Evolutionary conservation across 192 early-diverging fungal genomes (phyloP).

Genomic region (Lunasporangiospora selenospora): DNA sequence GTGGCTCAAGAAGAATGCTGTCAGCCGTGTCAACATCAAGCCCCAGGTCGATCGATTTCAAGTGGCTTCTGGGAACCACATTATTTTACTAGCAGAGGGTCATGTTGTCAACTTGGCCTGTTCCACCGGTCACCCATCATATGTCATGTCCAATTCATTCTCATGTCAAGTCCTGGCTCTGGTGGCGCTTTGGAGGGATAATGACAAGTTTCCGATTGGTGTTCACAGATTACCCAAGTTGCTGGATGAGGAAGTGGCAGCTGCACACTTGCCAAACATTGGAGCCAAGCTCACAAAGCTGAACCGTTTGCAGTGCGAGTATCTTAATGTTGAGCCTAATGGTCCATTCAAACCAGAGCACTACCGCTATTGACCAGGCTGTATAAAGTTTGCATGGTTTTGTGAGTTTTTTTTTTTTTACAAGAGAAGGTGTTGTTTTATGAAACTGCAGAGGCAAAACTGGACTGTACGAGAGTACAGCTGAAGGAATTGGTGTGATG

Average conservation of each 20-base stretch:
- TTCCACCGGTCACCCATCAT: constrained; percentile 98
- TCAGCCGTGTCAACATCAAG: constrained; percentile 93
- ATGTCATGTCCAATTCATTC: constrained; percentile 99
- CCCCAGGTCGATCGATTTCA: constrained; percentile 97
- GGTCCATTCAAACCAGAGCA: constrained; percentile 97
- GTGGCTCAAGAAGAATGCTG: constrained; percentile 97
- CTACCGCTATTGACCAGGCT: constrained; percentile 84
- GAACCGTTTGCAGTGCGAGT: constrained; percentile 6
- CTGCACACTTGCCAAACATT: constrained; percentile 92
- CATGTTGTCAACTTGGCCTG: constrained; percentile 99
- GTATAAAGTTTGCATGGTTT: no score
- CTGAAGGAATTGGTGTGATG: no score
- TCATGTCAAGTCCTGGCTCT: constrained; percentile 98
- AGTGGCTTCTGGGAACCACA: constrained; percentile 88
- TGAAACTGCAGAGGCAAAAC: no score
- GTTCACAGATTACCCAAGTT: constrained; percentile 99
- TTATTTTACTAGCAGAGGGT: constrained; percentile 98
- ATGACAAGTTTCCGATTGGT: constrained; percentile 85
- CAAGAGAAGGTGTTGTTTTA: no score
- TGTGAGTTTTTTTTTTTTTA: no score
- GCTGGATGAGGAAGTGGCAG: constrained; percentile 96
- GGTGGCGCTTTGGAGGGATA: constrained; percentile 98
- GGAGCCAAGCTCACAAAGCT: constrained; percentile 93
- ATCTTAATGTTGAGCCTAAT: constrained; percentile 11
- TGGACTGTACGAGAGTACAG: no score